Conservation (phyloP, 2,329 filamentous ascomycete genomes). For the Claviceps arundinis region DNA sequence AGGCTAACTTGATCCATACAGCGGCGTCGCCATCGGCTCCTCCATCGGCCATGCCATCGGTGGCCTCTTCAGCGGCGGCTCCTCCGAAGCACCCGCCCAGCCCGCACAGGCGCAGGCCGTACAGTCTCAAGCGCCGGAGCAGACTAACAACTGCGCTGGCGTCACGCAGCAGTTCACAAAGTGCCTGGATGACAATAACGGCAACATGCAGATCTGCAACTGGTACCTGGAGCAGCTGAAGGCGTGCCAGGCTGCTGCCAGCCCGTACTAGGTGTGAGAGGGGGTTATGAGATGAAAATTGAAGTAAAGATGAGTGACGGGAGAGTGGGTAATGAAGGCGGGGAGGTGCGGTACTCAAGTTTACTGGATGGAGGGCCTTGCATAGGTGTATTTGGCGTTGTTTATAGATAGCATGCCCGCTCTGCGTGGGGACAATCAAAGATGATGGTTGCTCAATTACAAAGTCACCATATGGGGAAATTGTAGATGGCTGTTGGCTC, state of each 20-base stretch:
- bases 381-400: too few species aligned
- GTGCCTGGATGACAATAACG: constrained; percentile 92
- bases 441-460: too few species aligned
- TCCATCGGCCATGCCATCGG: constrained; percentile 92
- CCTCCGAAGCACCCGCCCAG: constrained; percentile 36
- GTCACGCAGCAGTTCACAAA: constrained; percentile 79
- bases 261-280: constrained; percentile 44
- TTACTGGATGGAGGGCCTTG: too few species aligned
- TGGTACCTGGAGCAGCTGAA: constrained; percentile 98
- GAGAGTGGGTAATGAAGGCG: constrained; percentile 2
- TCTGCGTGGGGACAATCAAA: constrained; percentile 8
- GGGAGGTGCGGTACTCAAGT: too few species aligned
- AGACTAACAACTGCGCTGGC: constrained; percentile 55
- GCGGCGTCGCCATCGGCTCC: constrained; percentile 91
- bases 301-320: not conserved
- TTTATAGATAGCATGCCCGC: constrained; percentile 17
- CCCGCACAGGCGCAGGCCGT: constrained; percentile 36
- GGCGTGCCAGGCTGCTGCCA: constrained; percentile 69
- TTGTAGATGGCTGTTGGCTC: too few species aligned
- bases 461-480: too few species aligned
- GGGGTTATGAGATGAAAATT: not conserved
- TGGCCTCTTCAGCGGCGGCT: constrained; percentile 69
- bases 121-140: constrained; percentile 41
- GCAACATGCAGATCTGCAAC: constrained; percentile 89
- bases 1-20: constrained; percentile 25